Evolutionary conservation across 2,329 filamentous ascomycete species (phyloP), one percentile per base, ranked within the genome.

Genomic region (Bipolaris gigantea): DNA sequence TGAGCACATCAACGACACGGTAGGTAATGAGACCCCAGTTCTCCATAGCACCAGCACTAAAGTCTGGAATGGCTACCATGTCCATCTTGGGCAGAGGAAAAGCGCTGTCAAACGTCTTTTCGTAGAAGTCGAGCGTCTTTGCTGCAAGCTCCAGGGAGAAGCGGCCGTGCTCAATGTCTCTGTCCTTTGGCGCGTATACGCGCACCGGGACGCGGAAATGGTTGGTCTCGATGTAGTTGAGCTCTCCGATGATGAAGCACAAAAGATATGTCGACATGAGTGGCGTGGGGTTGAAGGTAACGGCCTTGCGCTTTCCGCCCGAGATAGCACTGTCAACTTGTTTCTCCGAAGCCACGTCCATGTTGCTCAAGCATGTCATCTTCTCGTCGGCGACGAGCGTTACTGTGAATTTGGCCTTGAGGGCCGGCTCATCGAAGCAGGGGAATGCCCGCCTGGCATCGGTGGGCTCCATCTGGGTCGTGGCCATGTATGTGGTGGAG

Each of bases 11-110:
- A 32, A 97, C 92, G 19, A 96, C 89, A 61, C 93, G 89, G 79
- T 97, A 97, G 6, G 93, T 97, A 64, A 97, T 86, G 48, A 97
- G 80, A 71, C 93, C 93, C 93, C 93, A 97, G 75, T 97, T 97
- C 81, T 97, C 92, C 92, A 97, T 97, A 55, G 92, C 93, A 59
- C 93, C 93, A 44, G 92, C 91, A 46, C 91, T 91, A 73, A 97
- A 97, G 73, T 97, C 93, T 15, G 93, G 93, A 70, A 97, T 92
- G 40, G 93, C 92, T 64, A 96, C 87, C 88, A 96, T 94, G 76
- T 96, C 91, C 89, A 96, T 94, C 83, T 96, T 96, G 48, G 91
- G 91, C 38, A 96, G 80, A 6, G 91, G 91, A 71, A 94, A 97
- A 30, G 89, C 80, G 73, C 86, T 92, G 63, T 89, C 89, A 64